Evolutionary conservation across 2,329 filamentous ascomycete species (phyloP), one percentile per base, ranked within the genome.

Genomic region (Colletotrichum sp.): DNA sequence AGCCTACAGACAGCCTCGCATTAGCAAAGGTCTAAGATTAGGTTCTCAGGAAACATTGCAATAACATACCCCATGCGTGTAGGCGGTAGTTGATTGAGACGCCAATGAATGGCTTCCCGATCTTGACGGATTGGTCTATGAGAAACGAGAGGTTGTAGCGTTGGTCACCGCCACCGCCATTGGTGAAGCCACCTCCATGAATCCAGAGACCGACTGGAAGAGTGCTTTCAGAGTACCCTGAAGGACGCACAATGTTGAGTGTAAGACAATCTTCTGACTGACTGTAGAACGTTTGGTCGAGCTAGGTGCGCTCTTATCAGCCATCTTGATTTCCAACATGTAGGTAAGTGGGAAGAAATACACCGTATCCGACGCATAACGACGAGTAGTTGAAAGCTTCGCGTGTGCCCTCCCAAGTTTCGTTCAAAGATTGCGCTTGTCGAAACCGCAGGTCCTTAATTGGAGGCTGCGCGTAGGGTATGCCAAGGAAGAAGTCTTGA

Each of bases 101-200:
- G 5, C 84, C 85, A 65, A 91, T 86, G 6, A 90, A 83, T 0
- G 89, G 89, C 34, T 85, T 83, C 0, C 84, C 85, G n/a, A 84
- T 84, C n/a, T 86, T 84, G 1, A 81, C 80, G 0, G 88, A 88
- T 7, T 89, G 77, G 76, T 85, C 84, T 5, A 90, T 87, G 4
- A 91, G 76, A 30, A 30, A 30, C 2, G 26, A 30, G 57, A 30
- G 30, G 57, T 62, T 55, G 22, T 57, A 71, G 8, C 32, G 15
- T 18, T 62, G 57, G 30, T 71, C 60, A 5, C 36, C 55, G 36
- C 26, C 55, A 16, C 55, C 59, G 44, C 69, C 69, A 18, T 28
- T 55, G 13, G 28, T 32, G 39, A 83, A 59, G 10, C 81, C 68
- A 36, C 59, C 59, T 30, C 57, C 68, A 8, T 71, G 36, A 44